Evolutionary conservation across 2,329 filamentous ascomycete genomes (phyloP).

Genomic region (Colletotrichum eleusines): DNA sequence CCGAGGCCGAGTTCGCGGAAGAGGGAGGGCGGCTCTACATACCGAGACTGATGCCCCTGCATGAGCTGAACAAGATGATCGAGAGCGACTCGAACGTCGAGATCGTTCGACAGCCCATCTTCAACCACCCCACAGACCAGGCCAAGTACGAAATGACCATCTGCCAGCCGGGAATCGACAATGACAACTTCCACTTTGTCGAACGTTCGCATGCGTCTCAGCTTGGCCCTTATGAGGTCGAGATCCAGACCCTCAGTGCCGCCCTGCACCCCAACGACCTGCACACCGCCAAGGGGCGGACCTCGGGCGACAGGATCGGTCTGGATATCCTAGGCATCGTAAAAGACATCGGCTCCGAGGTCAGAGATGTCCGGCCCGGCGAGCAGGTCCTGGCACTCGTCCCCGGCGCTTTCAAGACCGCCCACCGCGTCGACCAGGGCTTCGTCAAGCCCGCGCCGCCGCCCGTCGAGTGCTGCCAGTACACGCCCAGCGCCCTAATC

Average conservation of each 20-base stretch:
- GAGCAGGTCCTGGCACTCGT: conserved; percentile 58
- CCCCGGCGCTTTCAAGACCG: conserved; percentile 52
- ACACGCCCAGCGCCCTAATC: conserved; percentile 52
- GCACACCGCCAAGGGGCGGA: conserved; percentile 51
- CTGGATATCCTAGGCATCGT: conserved; percentile 58
- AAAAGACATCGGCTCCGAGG: conserved; percentile 49
- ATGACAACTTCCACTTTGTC: conserved; percentile 46
- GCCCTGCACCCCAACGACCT: conserved; percentile 54
- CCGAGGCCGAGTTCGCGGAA: conserved; percentile 60
- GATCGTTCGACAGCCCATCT: conserved; percentile 4
- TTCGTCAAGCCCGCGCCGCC: conserved; percentile 50
- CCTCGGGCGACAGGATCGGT: conserved; percentile 50
- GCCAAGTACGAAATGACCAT: conserved; percentile 44
- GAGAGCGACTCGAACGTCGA: conserved; percentile 46
- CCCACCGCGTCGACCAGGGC: conserved; percentile 49
- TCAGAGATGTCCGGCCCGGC: conserved; percentile 50
- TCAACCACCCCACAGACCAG: background rate
- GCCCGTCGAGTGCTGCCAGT: conserved; percentile 15
- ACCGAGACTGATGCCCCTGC: conserved; percentile 58
- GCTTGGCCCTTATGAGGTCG: conserved; percentile 52
- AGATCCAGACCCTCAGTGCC: conserved; percentile 54
- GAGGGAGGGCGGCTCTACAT: conserved; percentile 54
- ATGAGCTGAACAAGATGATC: conserved; percentile 58
- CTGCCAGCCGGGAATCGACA: conserved; percentile 45
- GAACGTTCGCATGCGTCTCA: conserved; percentile 27